phyloP scores from a whole-genome alignment of 345 rosid species.

The Syzygium jambos region DNA sequence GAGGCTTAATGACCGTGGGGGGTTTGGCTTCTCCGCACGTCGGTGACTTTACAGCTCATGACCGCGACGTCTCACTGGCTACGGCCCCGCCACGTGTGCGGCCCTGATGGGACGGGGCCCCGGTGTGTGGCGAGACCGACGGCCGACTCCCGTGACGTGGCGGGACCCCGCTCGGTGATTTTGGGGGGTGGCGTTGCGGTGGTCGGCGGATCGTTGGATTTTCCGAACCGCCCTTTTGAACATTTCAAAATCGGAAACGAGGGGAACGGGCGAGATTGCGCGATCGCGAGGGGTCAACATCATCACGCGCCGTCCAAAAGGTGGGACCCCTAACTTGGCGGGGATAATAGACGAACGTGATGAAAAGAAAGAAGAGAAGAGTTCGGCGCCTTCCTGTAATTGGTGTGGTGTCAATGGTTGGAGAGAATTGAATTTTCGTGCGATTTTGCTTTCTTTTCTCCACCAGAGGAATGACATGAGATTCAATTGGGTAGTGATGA shows the following conservation, averaged over 20 bases:
- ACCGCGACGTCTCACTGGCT: background rate
- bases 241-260: background rate
- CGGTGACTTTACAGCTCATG: background rate
- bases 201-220: slow-evolving; percentile 6
- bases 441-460: too few relatives aligned
- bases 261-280: background rate
- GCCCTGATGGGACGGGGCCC: background rate
- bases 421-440: too few relatives aligned
- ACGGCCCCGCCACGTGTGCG: slow-evolving; percentile 6
- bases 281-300: background rate
- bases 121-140: background rate
- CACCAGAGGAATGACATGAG: too few relatives aligned
- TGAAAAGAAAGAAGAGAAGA: background rate
- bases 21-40: background rate
- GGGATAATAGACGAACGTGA: background rate
- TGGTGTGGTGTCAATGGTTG: background rate
- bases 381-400: background rate
- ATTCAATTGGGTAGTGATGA: too few relatives aligned
- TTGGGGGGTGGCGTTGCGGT: background rate
- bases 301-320: background rate
- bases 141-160: slow-evolving; percentile 9
- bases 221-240: slow-evolving; percentile 1
- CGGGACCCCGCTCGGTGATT: slow-evolving; percentile 10
- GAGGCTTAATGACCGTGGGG: background rate
- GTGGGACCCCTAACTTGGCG: background rate